A percentile compares a stretch with the other conserved stretches of the same genome.
These are phyloP conservation scores for Acacia acuminata DNA, from an alignment of 306 rosid genomes.

Conservation along the genomic window DNA sequence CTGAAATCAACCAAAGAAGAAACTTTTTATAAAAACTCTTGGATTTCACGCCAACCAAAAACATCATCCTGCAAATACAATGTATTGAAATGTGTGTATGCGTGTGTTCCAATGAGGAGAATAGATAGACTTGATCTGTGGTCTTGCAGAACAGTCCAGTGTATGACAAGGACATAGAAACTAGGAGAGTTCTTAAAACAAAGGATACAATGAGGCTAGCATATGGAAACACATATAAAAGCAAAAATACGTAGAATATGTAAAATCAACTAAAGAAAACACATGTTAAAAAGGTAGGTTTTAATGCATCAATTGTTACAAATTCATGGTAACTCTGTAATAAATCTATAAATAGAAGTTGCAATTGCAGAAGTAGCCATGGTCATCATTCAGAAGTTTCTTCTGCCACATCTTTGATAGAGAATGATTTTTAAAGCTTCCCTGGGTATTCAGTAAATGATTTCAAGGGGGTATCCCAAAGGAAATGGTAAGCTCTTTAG, in stretches of 20 bases:
- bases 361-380: background rate
- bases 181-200: background rate
- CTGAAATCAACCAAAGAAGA: background rate
- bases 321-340: background rate
- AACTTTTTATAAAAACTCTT: background rate
- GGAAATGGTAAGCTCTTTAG: background rate
- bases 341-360: background rate
- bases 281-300: background rate
- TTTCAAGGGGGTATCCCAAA: background rate
- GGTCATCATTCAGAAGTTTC: background rate
- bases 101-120: background rate
- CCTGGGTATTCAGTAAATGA: background rate
- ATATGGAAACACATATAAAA: background rate
- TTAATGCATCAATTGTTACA: background rate
- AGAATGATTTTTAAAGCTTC: background rate
- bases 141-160: background rate
- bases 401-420: background rate
- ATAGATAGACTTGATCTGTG: background rate
- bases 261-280: background rate
- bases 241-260: background rate
- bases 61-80: background rate
- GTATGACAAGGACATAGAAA: background rate
- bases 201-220: background rate
- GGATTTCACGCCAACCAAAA: background rate
- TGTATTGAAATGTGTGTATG: background rate